phyloP scores from a whole-genome alignment of 1,284 basidiomycete species.

The Fomes fomentarius region DNA sequence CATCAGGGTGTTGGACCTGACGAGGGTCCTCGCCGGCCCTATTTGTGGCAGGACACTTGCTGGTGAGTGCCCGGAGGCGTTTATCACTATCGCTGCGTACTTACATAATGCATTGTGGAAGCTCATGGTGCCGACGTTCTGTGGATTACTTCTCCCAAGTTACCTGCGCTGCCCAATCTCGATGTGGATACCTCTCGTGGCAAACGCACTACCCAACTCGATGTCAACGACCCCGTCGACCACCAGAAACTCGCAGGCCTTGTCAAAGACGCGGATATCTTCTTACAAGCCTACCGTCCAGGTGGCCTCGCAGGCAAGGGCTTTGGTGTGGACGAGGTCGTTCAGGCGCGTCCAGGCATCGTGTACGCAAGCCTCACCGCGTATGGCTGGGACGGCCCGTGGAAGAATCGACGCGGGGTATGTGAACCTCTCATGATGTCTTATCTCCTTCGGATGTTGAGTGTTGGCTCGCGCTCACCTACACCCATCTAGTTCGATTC shows the following conservation, averaged over 20 bases:
- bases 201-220: conserved; percentile 67
- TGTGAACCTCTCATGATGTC: too few species aligned
- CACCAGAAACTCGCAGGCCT: conserved; percentile 41
- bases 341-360: conserved; percentile 49
- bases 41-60: conserved; percentile 59
- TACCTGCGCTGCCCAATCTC: conserved; percentile 56
- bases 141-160: conserved; percentile 55
- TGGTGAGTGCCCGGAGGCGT: conserved; percentile 40
- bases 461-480: not conserved
- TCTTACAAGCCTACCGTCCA: conserved; percentile 70
- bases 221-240: conserved; percentile 45
- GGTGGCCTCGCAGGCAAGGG: conserved; percentile 53
- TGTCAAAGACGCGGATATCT: conserved; percentile 54
- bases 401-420: conserved; percentile 59
- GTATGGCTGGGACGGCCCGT: conserved; percentile 65
- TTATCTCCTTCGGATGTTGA: too few species aligned
- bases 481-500: conserved; percentile 59
- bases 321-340: conserved; percentile 49
- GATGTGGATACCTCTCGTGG: conserved; percentile 68
- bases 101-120: conserved; percentile 21
- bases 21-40: conserved; percentile 62
- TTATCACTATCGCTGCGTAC: too few species aligned
- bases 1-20: conserved; percentile 60
- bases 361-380: conserved; percentile 62
- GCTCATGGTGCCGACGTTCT: conserved; percentile 68